Evolutionary conservation across 257 asterid genomes (phyloP).

Genomic region (Nicotiana tomentosiformis): DNA sequence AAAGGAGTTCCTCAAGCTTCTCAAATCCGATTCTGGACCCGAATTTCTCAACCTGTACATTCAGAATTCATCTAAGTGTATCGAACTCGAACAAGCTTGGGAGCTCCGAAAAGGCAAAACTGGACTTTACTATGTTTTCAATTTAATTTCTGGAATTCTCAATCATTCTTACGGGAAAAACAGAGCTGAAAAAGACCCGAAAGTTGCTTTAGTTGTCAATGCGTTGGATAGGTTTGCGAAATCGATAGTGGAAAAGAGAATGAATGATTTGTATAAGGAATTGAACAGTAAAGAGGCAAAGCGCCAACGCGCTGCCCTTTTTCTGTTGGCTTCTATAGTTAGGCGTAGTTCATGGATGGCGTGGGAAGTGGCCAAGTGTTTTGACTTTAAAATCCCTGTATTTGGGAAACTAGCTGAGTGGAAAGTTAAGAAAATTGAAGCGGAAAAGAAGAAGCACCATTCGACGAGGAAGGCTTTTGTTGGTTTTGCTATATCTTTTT

Average conservation of each 20-base stretch:
- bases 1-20: conserved; percentile 56
- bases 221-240: conserved; percentile 62
- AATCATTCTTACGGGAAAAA: conserved; percentile 29
- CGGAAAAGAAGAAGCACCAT: conserved; percentile 35
- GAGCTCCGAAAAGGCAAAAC: conserved; percentile 54
- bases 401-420: conserved; percentile 60
- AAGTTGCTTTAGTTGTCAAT: conserved; percentile 4
- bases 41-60: conserved; percentile 39
- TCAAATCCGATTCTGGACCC: conserved; percentile 53
- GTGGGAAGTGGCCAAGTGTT: conserved; percentile 64
- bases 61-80: conserved; percentile 42
- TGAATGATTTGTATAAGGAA: conserved; percentile 65
- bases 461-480: conserved; percentile 76
- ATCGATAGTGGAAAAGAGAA: conserved; percentile 44
- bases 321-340: conserved; percentile 55
- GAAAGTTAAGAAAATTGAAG: conserved; percentile 45
- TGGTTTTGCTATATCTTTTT: conserved; percentile 67
- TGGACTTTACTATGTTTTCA: conserved; percentile 42
- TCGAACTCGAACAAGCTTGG: conserved; percentile 78
- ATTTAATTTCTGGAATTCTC: conserved; percentile 49
- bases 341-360: conserved; percentile 64
- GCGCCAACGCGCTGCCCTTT: conserved; percentile 59
- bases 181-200: conserved; percentile 11
- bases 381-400: conserved; percentile 53
- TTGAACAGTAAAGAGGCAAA: conserved; percentile 60